Evolutionary conservation across 2,329 filamentous ascomycete species (phyloP).

Genomic region (Pezicula rhizophila): DNA sequence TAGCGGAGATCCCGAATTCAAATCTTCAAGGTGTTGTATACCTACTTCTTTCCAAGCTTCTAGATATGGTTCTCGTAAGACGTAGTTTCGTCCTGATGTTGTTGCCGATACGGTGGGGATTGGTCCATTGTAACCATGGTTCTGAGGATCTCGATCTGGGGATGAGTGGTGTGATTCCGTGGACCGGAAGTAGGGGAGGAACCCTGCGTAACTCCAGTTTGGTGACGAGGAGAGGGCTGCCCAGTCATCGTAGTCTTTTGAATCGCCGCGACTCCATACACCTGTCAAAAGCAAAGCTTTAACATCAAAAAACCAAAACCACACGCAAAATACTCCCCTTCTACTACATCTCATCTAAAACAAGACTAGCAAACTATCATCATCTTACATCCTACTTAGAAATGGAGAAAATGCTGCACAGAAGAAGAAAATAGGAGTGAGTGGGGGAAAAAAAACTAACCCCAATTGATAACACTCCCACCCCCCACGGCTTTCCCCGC

Average conservation of each 20-base stretch:
- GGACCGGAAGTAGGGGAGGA: constrained; percentile 39
- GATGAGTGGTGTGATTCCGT: constrained; percentile 26
- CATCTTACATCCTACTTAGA: no score
- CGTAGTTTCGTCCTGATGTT: constrained; percentile 31
- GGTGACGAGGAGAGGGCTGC: constrained; percentile 32
- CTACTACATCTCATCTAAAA: no score
- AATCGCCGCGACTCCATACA: constrained; percentile 37
- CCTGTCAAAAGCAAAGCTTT: constrained; percentile 16
- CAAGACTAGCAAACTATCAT: no score
- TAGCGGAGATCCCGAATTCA: constrained; percentile 23
- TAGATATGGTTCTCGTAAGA: constrained; percentile 30
- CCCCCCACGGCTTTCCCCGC: constrained; percentile 36
- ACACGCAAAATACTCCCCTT: no score
- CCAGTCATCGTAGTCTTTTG: constrained; percentile 41
- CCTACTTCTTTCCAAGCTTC: constrained; percentile 33
- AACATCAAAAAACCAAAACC: not conserved
- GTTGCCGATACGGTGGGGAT: constrained; percentile 20
- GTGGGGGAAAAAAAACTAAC: not conserved
- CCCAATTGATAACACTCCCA: constrained; percentile 31
- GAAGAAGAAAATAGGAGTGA: no score
- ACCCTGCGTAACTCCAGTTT: constrained; percentile 38
- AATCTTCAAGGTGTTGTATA: constrained; percentile 18
- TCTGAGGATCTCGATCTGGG: constrained; percentile 7
- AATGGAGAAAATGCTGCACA: no score
- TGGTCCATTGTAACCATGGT: constrained; percentile 25